Base-by-base conservation (phyloP, 768 basidiomycete genomes). In the Xerocomus spinulosus region DNA sequence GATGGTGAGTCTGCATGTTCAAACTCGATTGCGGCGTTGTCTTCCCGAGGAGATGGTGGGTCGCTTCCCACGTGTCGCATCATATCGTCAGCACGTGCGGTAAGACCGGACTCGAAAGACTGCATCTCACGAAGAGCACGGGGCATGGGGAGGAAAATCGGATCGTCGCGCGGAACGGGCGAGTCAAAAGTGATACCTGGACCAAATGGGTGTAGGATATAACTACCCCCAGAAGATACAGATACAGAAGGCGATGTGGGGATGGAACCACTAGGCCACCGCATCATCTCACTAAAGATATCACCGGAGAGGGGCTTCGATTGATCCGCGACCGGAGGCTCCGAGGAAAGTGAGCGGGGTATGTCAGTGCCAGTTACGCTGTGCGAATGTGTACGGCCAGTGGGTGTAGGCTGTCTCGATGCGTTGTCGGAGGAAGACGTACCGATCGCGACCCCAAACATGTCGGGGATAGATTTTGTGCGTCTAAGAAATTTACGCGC, bases 31-130 rank as follows among this genome's bases (percentile, higher is more conserved):
- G 35, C 17, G 14, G 29, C 2, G 10, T 48, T 56, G 10, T 6
- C 10, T 0, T 51, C 51, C 0, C 5, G 47, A 20, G 55, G 48
- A 14, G 63, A 53, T 0, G 56, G 29, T 1, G 55, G 25, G 13
- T 47, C 37, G 9, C 44, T 44, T 26, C 52, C 55, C n/a, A 55
- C 51, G 5, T 49, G 56, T 36, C 51, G 61, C 43, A 55, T 49
- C 47, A 58, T 57, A 44, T 68, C 64, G 14, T 61, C 74, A 40
- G 85, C 85, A 20, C 81, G 77, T 0, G 86, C 88, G 0, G 90
- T 92, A 30, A 86, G 63, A 1, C 82, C 82, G 4, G 88, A 91
- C 55, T 92, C 90, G 59, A 92, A 92, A 0, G 86, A 88, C 55
- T 91, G 87, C 83, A 91, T 87, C 62, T 84, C 85, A 20, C 88